Percentiles rank a stretch among this genome's conserved stretches.
Evolutionary conservation across 1,139 yeast species (phyloP).

Genomic region (Kodamaea suecica): DNA sequence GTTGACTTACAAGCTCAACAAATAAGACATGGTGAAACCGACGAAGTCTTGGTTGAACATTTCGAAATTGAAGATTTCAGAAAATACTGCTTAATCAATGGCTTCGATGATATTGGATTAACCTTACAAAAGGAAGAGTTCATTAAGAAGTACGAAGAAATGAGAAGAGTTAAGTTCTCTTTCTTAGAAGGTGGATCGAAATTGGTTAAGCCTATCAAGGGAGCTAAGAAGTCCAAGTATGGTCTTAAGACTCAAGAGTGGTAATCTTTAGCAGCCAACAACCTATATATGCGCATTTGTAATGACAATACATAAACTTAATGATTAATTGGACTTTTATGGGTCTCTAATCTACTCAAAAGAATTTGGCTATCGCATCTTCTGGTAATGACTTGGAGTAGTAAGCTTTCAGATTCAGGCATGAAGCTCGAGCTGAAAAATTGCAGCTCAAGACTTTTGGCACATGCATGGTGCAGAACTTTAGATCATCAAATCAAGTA

Average conservation of each 20-base stretch:
- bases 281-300: neutral
- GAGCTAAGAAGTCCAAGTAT: slow-evolving; percentile 64
- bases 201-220: slow-evolving; percentile 62
- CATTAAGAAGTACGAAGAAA: slow-evolving; percentile 69
- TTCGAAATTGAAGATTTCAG: slow-evolving; percentile 89
- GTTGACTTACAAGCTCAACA: slow-evolving; percentile 86
- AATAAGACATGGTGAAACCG: slow-evolving; percentile 63
- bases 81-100: slow-evolving; percentile 90
- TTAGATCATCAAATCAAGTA: too few relatives aligned
- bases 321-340: too few relatives aligned
- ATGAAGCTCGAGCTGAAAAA: too few relatives aligned
- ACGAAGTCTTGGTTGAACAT: slow-evolving; percentile 70
- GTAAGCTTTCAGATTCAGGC: too few relatives aligned
- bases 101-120: slow-evolving; percentile 94
- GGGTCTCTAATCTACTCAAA: too few relatives aligned
- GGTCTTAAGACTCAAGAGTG: slow-evolving; percentile 80
- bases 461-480: too few relatives aligned
- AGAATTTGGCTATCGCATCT: too few relatives aligned
- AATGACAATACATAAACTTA: neutral
- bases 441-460: too few relatives aligned
- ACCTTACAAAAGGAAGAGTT: slow-evolving; percentile 84
- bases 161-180: slow-evolving; percentile 75
- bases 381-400: too few relatives aligned
- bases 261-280: slow-evolving; percentile 31
- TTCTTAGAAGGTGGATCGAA: slow-evolving; percentile 87